Conservation (phyloP, 805 yeast genomes). For the Kazachstania kunashirensis region DNA sequence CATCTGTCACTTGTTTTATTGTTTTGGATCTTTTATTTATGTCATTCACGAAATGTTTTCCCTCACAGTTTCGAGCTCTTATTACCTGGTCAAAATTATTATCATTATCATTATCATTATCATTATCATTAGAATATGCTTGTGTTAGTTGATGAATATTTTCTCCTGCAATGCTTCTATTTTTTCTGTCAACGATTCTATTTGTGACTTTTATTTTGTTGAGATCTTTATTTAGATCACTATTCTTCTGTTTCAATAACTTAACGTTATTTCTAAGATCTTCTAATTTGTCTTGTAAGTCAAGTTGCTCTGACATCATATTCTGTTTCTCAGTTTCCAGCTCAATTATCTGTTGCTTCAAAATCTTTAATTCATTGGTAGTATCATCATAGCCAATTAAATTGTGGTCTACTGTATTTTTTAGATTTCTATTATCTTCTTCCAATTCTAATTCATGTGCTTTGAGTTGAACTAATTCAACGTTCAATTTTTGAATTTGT, state of each 20-base stretch:
- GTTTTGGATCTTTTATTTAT: too few species aligned
- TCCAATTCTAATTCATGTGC: conserved; percentile 22
- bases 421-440: conserved; percentile 21
- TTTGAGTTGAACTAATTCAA: conserved; percentile 23
- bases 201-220: too few species aligned
- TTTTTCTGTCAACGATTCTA: too few species aligned
- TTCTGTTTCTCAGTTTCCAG: conserved; percentile 17
- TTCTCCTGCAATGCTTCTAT: conserved; percentile 1
- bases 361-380: conserved; percentile 10
- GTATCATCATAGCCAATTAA: conserved; percentile 14
- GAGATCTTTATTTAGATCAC: neutral
- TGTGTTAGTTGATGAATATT: too few species aligned
- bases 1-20: too few species aligned
- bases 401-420: conserved; percentile 12
- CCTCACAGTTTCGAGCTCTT: too few species aligned
- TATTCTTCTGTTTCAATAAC: conserved; percentile 11
- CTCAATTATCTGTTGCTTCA: conserved; percentile 14
- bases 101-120: too few species aligned
- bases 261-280: conserved; percentile 12
- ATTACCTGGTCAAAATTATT: too few species aligned
- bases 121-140: too few species aligned
- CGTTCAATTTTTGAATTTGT: conserved; percentile 26
- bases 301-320: conserved; percentile 17
- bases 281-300: conserved; percentile 20
- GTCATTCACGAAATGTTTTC: too few species aligned